These are phyloP conservation scores for Leishmania martiniquensis DNA, from an alignment of 208 protist species.

Conservation along the genomic window DNA sequence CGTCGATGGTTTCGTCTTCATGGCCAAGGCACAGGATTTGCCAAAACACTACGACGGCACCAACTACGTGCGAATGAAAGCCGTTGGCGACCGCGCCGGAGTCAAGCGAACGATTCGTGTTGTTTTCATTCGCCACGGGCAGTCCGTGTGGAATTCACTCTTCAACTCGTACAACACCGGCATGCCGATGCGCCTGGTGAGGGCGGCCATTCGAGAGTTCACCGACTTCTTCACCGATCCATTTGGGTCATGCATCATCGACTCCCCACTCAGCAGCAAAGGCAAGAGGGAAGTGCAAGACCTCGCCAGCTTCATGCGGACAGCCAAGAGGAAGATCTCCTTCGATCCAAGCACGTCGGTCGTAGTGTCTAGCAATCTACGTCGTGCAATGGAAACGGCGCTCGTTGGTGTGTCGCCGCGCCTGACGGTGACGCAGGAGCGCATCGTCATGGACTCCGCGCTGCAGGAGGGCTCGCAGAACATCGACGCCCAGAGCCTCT, in stretches of 20 bases:
- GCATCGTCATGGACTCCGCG: conserved; percentile 82
- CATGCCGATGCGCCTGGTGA: conserved; percentile 66
- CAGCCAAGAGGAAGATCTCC: conserved; percentile 63
- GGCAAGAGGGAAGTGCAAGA: conserved; percentile 73
- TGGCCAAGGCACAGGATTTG: conserved; percentile 72
- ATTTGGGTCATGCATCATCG: conserved; percentile 87
- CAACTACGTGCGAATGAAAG: conserved; percentile 68
- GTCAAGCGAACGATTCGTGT: conserved; percentile 76
- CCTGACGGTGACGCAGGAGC: conserved; percentile 66
- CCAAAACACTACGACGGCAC: conserved; percentile 65
- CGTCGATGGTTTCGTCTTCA: conserved; percentile 56
- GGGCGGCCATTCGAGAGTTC: conserved; percentile 52
- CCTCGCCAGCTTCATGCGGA: conserved; percentile 68
- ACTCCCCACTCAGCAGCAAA: conserved; percentile 87
- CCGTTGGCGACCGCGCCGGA: conserved; percentile 30
- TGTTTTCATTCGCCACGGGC: conserved; percentile 93
- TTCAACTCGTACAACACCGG: conserved; percentile 76
- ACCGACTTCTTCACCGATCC: conserved; percentile 72
- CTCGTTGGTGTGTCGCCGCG: conserved; percentile 67
- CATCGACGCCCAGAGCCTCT: conserved; percentile 91
- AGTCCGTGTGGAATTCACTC: conserved; percentile 94
- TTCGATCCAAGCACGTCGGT: conserved; percentile 67
- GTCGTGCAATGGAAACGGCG: conserved; percentile 88
- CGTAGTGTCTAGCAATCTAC: conserved; percentile 85
- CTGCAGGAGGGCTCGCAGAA: conserved; percentile 92